Evolutionary conservation across 2,329 filamentous ascomycete genomes (phyloP).

Genomic region (Paradendryphiella salina): DNA sequence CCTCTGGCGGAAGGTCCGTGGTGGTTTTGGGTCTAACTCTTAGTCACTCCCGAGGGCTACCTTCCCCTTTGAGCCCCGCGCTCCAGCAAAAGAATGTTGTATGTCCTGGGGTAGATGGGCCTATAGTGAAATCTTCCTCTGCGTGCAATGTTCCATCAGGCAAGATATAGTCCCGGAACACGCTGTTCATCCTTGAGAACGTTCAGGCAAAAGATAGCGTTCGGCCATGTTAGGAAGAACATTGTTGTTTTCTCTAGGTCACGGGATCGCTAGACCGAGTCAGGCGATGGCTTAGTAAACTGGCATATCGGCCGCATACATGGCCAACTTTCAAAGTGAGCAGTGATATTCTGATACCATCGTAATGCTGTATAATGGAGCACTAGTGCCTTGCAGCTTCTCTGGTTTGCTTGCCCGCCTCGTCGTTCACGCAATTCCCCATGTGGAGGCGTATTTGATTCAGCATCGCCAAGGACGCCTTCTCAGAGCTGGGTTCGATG

Average conservation of each 20-base stretch:
- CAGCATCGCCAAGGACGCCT: no score
- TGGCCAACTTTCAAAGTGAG: background rate
- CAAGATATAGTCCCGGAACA: background rate
- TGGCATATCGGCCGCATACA: background rate
- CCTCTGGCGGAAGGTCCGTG: background rate
- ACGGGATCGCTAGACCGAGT: background rate
- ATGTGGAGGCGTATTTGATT: no score
- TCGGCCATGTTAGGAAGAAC: background rate
- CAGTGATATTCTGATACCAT: no score
- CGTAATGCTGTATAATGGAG: no score
- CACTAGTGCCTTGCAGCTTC: no score
- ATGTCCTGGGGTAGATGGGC: background rate
- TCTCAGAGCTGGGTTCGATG: no score
- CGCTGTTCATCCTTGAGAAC: background rate
- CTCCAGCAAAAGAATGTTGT: background rate
- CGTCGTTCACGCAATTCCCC: no score
- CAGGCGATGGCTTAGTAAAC: background rate
- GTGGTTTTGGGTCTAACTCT: background rate
- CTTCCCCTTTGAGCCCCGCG: background rate
- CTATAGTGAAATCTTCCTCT: background rate
- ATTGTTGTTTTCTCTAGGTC: background rate
- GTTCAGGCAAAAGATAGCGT: background rate
- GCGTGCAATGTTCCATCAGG: background rate
- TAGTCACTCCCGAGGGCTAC: background rate
- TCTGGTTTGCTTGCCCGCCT: no score